These are phyloP conservation scores for Oryza rufipogon DNA, from an alignment of 176 grass and related monocot species.

Conservation along the genomic window DNA sequence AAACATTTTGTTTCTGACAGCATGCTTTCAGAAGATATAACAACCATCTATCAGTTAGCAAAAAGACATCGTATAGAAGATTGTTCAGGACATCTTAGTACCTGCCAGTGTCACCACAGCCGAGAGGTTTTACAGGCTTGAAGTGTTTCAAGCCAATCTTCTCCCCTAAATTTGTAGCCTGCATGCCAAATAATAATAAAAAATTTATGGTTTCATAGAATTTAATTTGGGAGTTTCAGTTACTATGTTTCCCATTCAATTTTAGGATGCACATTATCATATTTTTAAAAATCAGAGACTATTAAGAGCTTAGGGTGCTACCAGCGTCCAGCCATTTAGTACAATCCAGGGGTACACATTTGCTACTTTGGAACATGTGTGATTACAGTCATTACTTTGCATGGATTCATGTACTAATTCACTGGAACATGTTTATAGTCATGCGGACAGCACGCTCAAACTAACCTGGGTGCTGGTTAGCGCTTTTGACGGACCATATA, in stretches of 20 bases:
- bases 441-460: not conserved
- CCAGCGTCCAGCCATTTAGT: not conserved
- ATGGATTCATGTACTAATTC: not conserved
- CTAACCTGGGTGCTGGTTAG: not conserved
- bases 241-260: not conserved
- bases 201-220: not conserved
- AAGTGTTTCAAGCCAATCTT: slow-evolving; percentile 91
- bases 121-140: slow-evolving; percentile 84
- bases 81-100: slow-evolving; percentile 34
- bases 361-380: not conserved
- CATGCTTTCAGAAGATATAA: not conserved
- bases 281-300: not conserved
- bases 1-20: slow-evolving; percentile 18
- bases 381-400: not conserved
- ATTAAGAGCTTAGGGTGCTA: not conserved
- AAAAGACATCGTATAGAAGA: slow-evolving; percentile 20
- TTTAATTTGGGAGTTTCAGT: not conserved
- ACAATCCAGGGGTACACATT: not conserved
- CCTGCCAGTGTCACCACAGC: slow-evolving; percentile 98
- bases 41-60: slow-evolving; percentile 5
- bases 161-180: slow-evolving; percentile 70
- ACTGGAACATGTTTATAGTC: not conserved
- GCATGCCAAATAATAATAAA: slow-evolving; percentile 22
- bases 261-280: not conserved
- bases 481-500: not conserved